Percentiles rank a stretch among this genome's conserved stretches.
Evolutionary conservation across 1,284 basidiomycete species (phyloP).

Genomic region (Microstroma glucosiphilum): DNA sequence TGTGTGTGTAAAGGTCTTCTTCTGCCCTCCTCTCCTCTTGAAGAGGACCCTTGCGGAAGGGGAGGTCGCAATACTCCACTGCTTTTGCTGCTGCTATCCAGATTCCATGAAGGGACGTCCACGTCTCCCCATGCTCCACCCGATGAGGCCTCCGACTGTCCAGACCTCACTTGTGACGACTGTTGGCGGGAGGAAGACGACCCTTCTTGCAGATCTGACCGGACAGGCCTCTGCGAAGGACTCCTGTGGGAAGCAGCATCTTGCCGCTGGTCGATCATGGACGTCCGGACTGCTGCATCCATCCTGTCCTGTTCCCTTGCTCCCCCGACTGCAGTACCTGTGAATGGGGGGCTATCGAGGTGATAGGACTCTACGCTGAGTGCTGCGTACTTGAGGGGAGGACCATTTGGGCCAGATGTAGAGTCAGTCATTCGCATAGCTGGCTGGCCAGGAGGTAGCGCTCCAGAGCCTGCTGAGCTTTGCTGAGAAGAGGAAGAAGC

Average conservation of each 20-base stretch:
- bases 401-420: slow-evolving; percentile 31
- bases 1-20: slow-evolving; percentile 6
- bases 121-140: slow-evolving; percentile 14
- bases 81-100: slow-evolving; percentile 16
- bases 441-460: slow-evolving; percentile 5
- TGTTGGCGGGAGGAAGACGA: slow-evolving; percentile 4
- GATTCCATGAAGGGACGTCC: slow-evolving; percentile 34
- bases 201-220: not conserved
- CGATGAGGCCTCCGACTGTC: too few relatives aligned
- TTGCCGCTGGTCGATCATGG: not conserved
- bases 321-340: slow-evolving; percentile 37
- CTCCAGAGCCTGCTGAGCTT: too few relatives aligned
- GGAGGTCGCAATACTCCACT: not conserved
- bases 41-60: slow-evolving; percentile 4
- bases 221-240: not conserved
- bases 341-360: slow-evolving; percentile 49
- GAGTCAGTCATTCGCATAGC: slow-evolving; percentile 40
- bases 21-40: not conserved
- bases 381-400: slow-evolving; percentile 41
- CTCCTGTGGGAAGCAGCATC: slow-evolving; percentile 1
- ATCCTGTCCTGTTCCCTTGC: slow-evolving; percentile 21
- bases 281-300: slow-evolving; percentile 8
- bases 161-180: not conserved
- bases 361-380: slow-evolving; percentile 46
- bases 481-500: too few relatives aligned